A percentile compares a stretch with the other conserved stretches of the same genome.
phyloP scores from a whole-genome alignment of 2,329 filamentous ascomycete genomes.

The Bipolaris zeicola region DNA sequence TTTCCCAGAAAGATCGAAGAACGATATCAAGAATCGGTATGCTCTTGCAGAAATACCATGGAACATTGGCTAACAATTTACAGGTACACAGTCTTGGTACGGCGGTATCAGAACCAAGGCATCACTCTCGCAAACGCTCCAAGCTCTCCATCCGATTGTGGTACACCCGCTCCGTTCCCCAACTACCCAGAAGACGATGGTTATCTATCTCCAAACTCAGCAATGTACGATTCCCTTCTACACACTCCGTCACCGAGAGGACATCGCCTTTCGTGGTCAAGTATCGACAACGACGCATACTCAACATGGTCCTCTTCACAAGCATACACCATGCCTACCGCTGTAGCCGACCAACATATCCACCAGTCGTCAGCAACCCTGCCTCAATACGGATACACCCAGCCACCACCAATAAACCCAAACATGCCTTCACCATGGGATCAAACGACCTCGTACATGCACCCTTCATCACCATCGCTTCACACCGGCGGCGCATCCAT shows the following conservation, averaged over 20 bases:
- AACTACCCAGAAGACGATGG: conserved; percentile 30
- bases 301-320: conserved; percentile 33
- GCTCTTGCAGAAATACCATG: background rate
- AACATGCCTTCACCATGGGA: conserved; percentile 22
- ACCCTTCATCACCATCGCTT: conserved; percentile 20
- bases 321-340: conserved; percentile 21
- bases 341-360: conserved; percentile 12
- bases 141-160: conserved; percentile 29
- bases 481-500: conserved; percentile 20
- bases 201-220: conserved; percentile 18
- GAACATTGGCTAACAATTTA: background rate
- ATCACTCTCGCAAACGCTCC: conserved; percentile 32
- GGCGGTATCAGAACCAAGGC: conserved; percentile 39
- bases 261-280: conserved; percentile 29
- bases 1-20: conserved; percentile 47
- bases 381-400: conserved; percentile 15
- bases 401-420: conserved; percentile 18
- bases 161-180: conserved; percentile 16
- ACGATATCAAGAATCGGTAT: conserved; percentile 49
- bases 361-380: conserved; percentile 15
- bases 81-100: conserved; percentile 41
- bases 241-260: conserved; percentile 26
- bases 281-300: conserved; percentile 24
- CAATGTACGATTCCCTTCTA: conserved; percentile 25
- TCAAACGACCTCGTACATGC: conserved; percentile 26